phyloP scores from a whole-genome alignment of 129 eudicot species.

The Arctium minus region DNA sequence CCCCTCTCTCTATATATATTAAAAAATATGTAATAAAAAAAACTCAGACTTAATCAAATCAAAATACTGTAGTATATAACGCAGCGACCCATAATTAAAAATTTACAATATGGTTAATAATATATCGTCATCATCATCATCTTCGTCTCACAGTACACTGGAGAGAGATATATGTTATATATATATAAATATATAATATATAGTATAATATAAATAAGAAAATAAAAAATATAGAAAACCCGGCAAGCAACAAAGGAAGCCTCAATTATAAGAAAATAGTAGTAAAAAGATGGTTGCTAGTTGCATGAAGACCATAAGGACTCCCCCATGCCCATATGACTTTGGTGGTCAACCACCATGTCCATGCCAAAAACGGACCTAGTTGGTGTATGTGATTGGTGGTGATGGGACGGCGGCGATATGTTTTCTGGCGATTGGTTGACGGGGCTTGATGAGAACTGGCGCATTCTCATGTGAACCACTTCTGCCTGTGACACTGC shows the following conservation, averaged over 20 bases:
- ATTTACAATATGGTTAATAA: constrained; percentile 77
- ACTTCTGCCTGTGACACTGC: constrained; percentile 82
- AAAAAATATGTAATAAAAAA: background rate
- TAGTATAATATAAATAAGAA: constrained; percentile 11
- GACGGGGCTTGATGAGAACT: constrained; percentile 38
- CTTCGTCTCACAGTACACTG: constrained; percentile 37
- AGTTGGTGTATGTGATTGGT: constrained; percentile 40
- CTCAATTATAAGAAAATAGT: constrained; percentile 28
- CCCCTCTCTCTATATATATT: background rate
- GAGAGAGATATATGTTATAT: constrained; percentile 51
- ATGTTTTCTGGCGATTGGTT: constrained; percentile 51
- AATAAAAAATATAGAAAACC: constrained; percentile 15
- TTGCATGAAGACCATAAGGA: constrained; percentile 73
- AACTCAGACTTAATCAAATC: constrained; percentile 15
- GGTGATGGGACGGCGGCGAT: constrained; percentile 51
- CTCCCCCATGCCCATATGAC: constrained; percentile 73
- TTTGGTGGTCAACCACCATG: constrained; percentile 64
- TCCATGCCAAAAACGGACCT: constrained; percentile 87
- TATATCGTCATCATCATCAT: constrained; percentile 37
- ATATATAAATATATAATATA: constrained; percentile 22
- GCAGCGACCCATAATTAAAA: constrained; percentile 32
- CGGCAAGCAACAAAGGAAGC: constrained; percentile 39
- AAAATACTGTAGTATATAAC: constrained; percentile 27
- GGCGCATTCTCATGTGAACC: constrained; percentile 79
- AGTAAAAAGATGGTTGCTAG: constrained; percentile 28